Conservation (phyloP, 441 rosid species). For the Hypseocharis bilobata region DNA sequence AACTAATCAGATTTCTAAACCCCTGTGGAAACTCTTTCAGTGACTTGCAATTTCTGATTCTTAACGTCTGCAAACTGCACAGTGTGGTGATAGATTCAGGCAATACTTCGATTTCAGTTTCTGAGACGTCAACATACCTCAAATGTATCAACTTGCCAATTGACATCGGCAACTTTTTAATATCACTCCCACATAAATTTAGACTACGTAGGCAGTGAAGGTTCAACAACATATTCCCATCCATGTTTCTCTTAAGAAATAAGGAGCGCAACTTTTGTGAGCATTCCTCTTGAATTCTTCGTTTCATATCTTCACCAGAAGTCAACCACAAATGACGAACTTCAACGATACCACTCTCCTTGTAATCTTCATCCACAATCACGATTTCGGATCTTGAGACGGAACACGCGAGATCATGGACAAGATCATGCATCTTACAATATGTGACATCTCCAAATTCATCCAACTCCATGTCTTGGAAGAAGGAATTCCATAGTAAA, state of each 20-base stretch:
- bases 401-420: slow-evolving; percentile 10
- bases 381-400: not conserved
- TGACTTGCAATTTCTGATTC: not conserved
- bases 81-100: not conserved
- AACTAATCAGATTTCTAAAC: not conserved
- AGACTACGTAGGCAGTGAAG: not conserved
- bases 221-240: not conserved
- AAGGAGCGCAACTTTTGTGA: not conserved
- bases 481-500: not conserved
- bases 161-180: slow-evolving; percentile 2
- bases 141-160: slow-evolving; percentile 15
- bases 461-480: slow-evolving; percentile 13
- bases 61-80: not conserved
- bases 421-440: slow-evolving; percentile 18
- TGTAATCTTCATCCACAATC: not conserved
- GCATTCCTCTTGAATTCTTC: not conserved
- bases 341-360: not conserved
- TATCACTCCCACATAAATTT: not conserved
- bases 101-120: not conserved
- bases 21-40: not conserved
- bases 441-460: not conserved
- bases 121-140: slow-evolving; percentile 13
- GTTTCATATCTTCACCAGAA: not conserved
- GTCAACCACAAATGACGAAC: not conserved
- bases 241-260: not conserved